Conservation (phyloP, 208 protist genomes). For the Angomonas ambiguus region DNA sequence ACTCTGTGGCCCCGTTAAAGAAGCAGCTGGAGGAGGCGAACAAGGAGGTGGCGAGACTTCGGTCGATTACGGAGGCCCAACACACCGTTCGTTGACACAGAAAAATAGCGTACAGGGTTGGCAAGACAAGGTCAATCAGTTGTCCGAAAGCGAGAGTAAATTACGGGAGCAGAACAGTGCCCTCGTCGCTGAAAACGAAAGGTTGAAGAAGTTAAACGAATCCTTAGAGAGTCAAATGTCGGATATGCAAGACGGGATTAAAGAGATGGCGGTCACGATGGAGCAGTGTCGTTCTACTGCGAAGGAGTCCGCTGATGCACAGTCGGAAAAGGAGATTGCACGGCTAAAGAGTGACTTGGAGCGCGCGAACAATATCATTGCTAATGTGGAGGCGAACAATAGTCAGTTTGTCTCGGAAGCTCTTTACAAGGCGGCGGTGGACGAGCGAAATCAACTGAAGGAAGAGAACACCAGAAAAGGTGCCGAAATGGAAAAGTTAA, state of each 20-base stretch:
- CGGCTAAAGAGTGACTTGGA: slow-evolving; percentile 37
- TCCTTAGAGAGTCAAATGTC: slow-evolving; percentile 77
- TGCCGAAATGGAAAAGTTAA: slow-evolving; percentile 74
- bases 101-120: slow-evolving; percentile 56
- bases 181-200: slow-evolving; percentile 53
- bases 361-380: slow-evolving; percentile 35
- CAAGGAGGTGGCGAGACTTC: slow-evolving; percentile 58
- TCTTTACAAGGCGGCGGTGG: slow-evolving; percentile 50
- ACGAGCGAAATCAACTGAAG: slow-evolving; percentile 38
- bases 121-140: slow-evolving; percentile 46
- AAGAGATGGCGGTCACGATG: slow-evolving; percentile 78
- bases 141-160: slow-evolving; percentile 55
- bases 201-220: slow-evolving; percentile 51
- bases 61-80: slow-evolving; percentile 53
- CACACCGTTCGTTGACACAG: slow-evolving; percentile 51
- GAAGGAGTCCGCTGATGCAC: slow-evolving; percentile 33
- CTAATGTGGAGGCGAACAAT: slow-evolving; percentile 19
- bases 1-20: slow-evolving; percentile 64
- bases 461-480: slow-evolving; percentile 46
- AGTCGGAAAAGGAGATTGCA: slow-evolving; percentile 42
- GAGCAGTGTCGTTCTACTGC: slow-evolving; percentile 50
- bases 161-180: slow-evolving; percentile 45
- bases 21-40: slow-evolving; percentile 60
- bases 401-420: slow-evolving; percentile 60
- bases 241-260: slow-evolving; percentile 83